phyloP scores from a whole-genome alignment of 2,329 filamentous ascomycete species.

The Arthrobotrys sphaeroides region DNA sequence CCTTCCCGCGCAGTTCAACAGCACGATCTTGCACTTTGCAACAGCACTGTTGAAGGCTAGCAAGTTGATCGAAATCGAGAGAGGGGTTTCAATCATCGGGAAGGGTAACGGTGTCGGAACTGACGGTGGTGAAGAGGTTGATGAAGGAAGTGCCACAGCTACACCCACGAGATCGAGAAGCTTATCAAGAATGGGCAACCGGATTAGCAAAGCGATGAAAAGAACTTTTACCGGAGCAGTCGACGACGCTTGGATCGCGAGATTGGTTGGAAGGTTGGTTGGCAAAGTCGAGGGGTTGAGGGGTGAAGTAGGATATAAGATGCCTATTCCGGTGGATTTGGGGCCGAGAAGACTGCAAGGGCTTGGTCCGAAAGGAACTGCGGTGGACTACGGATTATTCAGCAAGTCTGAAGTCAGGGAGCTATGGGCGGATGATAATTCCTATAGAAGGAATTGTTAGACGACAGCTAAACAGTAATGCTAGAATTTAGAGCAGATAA shows the following conservation, averaged over 20 bases:
- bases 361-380: conserved; percentile 45
- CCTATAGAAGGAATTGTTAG: conserved; percentile 38
- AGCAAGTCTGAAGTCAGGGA: conserved; percentile 28
- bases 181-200: conserved; percentile 58
- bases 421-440: conserved; percentile 37
- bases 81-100: conserved; percentile 59
- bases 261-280: conserved; percentile 66
- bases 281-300: conserved; percentile 65
- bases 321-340: conserved; percentile 63
- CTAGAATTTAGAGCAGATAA: background rate
- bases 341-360: conserved; percentile 56
- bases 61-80: conserved; percentile 68
- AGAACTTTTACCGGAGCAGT: conserved; percentile 63
- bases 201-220: conserved; percentile 65
- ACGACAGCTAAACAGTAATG: background rate
- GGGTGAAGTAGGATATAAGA: conserved; percentile 66
- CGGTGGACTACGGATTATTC: conserved; percentile 38
- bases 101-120: conserved; percentile 27
- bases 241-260: conserved; percentile 68
- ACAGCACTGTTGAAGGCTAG: conserved; percentile 68
- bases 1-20: conserved; percentile 66
- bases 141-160: background rate
- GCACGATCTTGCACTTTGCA: conserved; percentile 67
- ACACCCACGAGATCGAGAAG: conserved; percentile 54
- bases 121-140: background rate